phyloP scores from a whole-genome alignment of 768 basidiomycete species.

The Pleurotus ostreatus region DNA sequence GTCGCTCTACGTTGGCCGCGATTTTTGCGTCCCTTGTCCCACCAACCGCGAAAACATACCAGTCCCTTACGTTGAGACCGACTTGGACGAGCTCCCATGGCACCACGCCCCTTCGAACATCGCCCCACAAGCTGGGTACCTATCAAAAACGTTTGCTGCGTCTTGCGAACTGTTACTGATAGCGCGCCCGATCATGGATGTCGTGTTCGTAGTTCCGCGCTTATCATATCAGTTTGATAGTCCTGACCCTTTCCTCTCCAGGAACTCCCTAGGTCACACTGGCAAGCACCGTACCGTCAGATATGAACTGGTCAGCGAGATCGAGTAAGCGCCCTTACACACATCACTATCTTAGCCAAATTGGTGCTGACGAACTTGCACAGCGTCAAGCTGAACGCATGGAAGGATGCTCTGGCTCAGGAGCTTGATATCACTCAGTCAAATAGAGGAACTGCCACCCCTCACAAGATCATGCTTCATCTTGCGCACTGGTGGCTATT shows the following conservation, averaged over 20 bases:
- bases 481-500: conserved; percentile 55
- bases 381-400: conserved; percentile 44
- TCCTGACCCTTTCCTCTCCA: conserved; percentile 13
- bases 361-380: not conserved
- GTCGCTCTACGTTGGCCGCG: conserved; percentile 64
- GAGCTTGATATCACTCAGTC: conserved; percentile 49
- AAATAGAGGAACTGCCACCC: conserved; percentile 42
- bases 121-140: conserved; percentile 35
- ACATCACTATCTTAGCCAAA: not conserved
- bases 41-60: conserved; percentile 33
- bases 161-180: conserved; percentile 47
- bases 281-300: conserved; percentile 36
- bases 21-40: conserved; percentile 43
- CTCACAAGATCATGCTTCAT: conserved; percentile 55
- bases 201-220: conserved; percentile 36
- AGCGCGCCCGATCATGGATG: conserved; percentile 48
- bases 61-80: conserved; percentile 43
- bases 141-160: conserved; percentile 44
- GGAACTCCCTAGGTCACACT: conserved; percentile 39
- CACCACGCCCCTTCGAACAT: conserved; percentile 35
- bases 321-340: conserved; percentile 37
- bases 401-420: conserved; percentile 40
- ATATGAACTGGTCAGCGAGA: conserved; percentile 45
- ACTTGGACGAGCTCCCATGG: conserved; percentile 48
- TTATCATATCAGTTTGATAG: not conserved